phyloP scores from a whole-genome alignment of 495 filamentous ascomycete species.

The Sabuloglossum arenarium region DNA sequence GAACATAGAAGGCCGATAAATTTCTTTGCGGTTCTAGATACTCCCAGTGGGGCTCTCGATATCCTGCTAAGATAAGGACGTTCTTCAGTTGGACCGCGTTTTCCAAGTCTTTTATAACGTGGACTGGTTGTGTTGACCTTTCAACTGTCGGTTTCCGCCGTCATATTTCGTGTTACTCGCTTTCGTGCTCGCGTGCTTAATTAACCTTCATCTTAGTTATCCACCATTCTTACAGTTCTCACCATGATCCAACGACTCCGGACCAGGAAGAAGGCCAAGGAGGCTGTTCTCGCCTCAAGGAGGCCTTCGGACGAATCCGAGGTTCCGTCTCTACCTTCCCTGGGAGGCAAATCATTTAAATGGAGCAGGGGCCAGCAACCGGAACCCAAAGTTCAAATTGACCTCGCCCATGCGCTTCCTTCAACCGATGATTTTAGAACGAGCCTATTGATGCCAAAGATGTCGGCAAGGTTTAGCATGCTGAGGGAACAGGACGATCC shows the following conservation, averaged over 20 bases:
- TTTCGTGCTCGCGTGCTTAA: neutral
- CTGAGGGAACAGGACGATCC: conserved; percentile 84
- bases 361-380: conserved; percentile 32
- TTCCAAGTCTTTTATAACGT: neutral
- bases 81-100: neutral
- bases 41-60: neutral
- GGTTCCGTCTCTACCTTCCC: conserved; percentile 11
- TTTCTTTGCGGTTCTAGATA: neutral
- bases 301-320: conserved; percentile 22
- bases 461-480: conserved; percentile 94
- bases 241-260: conserved; percentile 17
- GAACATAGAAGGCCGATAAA: neutral
- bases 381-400: conserved; percentile 41
- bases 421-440: conserved; percentile 86
- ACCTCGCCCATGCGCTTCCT: conserved; percentile 55
- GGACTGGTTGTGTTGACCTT: neutral
- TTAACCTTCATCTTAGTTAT: neutral
- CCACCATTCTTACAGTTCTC: neutral
- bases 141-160: neutral
- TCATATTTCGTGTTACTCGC: neutral
- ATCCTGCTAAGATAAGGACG: neutral
- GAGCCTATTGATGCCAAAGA: conserved; percentile 83
- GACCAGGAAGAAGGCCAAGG: conserved; percentile 15
- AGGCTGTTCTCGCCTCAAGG: conserved; percentile 5
- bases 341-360: conserved; percentile 27